Conservation (phyloP, 306 rosid genomes). For the Fragaria ananassa region DNA sequence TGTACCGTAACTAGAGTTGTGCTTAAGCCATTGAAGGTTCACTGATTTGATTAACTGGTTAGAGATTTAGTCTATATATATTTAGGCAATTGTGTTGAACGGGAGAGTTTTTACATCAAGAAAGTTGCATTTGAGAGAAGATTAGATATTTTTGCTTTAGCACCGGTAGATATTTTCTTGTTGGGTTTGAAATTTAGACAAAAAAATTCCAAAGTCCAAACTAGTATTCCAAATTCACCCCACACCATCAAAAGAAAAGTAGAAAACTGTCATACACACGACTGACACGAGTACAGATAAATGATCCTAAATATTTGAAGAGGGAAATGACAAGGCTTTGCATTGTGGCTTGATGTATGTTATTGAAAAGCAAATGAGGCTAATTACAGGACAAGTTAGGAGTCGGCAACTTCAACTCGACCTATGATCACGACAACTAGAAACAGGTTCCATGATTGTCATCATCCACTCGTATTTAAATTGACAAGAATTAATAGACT, state of each 20-base stretch:
- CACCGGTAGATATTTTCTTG: no score
- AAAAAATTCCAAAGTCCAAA: neutral
- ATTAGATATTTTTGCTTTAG: neutral
- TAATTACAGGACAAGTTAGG: neutral
- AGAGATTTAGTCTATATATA: no score
- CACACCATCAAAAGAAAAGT: neutral
- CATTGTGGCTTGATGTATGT: neutral
- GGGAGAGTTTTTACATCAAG: neutral
- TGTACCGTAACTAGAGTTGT: neutral
- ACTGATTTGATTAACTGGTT: neutral
- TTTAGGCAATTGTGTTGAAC: neutral
- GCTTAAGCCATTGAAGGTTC: neutral
- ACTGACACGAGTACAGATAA: neutral
- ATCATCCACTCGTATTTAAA: no score
- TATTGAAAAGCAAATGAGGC: neutral
- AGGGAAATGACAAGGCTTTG: neutral
- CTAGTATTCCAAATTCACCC: neutral
- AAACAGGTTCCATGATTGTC: neutral
- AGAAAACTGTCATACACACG: neutral
- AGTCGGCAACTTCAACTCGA: constrained; percentile 1
- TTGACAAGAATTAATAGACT: neutral
- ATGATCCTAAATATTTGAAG: neutral
- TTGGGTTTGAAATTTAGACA: neutral
- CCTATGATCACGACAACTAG: neutral
- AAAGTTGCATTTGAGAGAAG: neutral